Conservation (phyloP, 2,329 filamentous ascomycete species). For the Canariomyces notabilis region DNA sequence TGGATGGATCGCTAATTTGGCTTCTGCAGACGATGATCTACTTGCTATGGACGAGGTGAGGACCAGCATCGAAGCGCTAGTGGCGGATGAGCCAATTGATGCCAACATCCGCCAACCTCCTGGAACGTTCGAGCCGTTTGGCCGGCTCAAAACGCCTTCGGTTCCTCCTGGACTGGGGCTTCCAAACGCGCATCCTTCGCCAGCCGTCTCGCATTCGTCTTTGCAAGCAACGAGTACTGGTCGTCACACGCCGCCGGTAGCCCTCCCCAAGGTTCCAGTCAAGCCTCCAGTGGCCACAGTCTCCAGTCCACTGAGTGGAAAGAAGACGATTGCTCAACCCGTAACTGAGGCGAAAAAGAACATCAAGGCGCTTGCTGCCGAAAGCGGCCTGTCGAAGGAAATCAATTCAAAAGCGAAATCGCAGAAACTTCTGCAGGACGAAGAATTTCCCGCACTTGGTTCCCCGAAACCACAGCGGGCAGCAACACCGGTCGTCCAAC, state of each 20-base stretch:
- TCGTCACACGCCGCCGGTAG: slow-evolving; percentile 25
- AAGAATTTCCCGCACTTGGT: slow-evolving; percentile 59
- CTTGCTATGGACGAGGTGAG: slow-evolving; percentile 56
- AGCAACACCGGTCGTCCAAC: slow-evolving; percentile 30
- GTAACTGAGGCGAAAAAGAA: slow-evolving; percentile 27
- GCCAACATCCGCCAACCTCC: slow-evolving; percentile 29
- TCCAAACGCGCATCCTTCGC: slow-evolving; percentile 35
- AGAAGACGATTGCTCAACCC: slow-evolving; percentile 22
- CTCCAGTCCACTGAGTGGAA: slow-evolving; percentile 24
- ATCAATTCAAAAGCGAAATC: slow-evolving; percentile 36
- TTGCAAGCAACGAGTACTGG: slow-evolving; percentile 15
- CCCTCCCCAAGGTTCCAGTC: slow-evolving; percentile 28
- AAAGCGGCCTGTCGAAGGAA: slow-evolving; percentile 44
- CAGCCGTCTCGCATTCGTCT: slow-evolving; percentile 24
- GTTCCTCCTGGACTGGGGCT: slow-evolving; percentile 44
- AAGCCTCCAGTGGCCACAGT: slow-evolving; percentile 26
- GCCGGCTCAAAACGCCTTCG: slow-evolving; percentile 32
- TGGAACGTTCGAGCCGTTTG: slow-evolving; percentile 22
- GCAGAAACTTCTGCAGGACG: slow-evolving; percentile 47
- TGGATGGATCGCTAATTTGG: slow-evolving; percentile 37
- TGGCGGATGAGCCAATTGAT: slow-evolving; percentile 51
- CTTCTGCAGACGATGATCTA: slow-evolving; percentile 56
- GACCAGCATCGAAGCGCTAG: slow-evolving; percentile 62
- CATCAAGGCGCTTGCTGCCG: slow-evolving; percentile 40
- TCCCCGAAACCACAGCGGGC: slow-evolving; percentile 37